phyloP scores from a whole-genome alignment of 805 yeast genomes.

The Barnettozyma pratensis region DNA sequence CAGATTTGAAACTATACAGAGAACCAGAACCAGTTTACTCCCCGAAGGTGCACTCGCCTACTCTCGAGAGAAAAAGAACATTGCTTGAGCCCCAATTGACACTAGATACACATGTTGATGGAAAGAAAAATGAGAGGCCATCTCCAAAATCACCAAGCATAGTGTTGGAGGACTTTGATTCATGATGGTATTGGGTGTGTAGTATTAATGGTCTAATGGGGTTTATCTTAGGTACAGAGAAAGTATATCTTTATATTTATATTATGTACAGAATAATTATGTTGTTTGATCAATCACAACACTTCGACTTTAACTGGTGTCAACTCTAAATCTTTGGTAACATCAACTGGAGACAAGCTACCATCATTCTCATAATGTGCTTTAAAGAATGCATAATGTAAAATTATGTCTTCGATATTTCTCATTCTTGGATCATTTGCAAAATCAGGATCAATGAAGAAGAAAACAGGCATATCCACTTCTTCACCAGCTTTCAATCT shows the following conservation, averaged over 20 bases:
- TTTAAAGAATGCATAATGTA: conserved; percentile 89
- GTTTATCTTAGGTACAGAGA: no score
- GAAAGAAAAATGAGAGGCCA: not conserved
- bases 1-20: conserved; percentile 15
- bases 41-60: conserved; percentile 4
- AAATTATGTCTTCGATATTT: conserved; percentile 80
- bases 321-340: conserved; percentile 20
- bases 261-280: not conserved
- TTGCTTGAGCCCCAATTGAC: conserved; percentile 1
- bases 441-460: conserved; percentile 94
- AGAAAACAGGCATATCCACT: conserved; percentile 97
- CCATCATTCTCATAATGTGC: conserved; percentile 41
- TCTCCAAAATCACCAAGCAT: conserved; percentile 7
- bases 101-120: not conserved
- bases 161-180: conserved; percentile 2
- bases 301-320: conserved; percentile 18
- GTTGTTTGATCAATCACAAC: not conserved
- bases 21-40: conserved; percentile 20
- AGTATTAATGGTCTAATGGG: no score
- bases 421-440: conserved; percentile 91
- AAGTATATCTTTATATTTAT: not conserved
- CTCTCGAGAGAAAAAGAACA: not conserved
- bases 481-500: conserved; percentile 92
- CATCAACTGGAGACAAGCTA: conserved; percentile 28
- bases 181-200: not conserved